Evolutionary conservation across 1,139 yeast genomes (phyloP), one percentile per base, ranked within the genome.

Genomic region (Diutina rugosa): DNA sequence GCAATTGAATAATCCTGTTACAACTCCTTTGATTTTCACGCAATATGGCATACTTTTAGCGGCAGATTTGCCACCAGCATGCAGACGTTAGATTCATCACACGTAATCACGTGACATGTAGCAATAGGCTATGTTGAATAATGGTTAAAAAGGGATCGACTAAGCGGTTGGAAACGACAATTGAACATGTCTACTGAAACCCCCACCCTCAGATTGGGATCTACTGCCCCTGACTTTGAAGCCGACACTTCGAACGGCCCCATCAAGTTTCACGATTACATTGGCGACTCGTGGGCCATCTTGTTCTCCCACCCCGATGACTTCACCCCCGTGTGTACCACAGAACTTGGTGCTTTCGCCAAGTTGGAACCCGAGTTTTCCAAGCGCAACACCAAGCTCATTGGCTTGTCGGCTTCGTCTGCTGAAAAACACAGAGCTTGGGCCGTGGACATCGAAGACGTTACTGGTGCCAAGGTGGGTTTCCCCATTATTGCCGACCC

Each of bases 311-410:
- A 88, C 72, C 95, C 96, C 60, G 95, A 84, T 67, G 95, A 87
- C 67, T 87, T 84, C 76, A 88, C 96, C 55, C 95, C 95, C 57
- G 93, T 88, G 56, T 88, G 96, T 74, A 88, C 95, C 63, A 88
- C 95, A 58, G 96, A 88, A 74, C 78, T 88, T 62, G 95, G 95
- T 61, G 95, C 95, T 10, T 87, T 88, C 65, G 90, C 93, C 64
- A 82, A 85, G 69, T 78, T 88, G 67, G 88, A 86, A 73, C 89
- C 89, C 54, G 95, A 88, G 71, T 88, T 88, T 69, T 77, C 84
- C 67, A 80, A 83, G 74, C 81, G 95, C 70, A 80, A 79, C 57
- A 88, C 85, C 63, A 87, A 87, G 76, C 76, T 88, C 67, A 21
- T 55, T 47, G 56, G 56, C 9, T 38, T 55, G 47, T 55, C 56